phyloP scores from a whole-genome alignment of 768 basidiomycete species.

The Panaeolus cyanescens region DNA sequence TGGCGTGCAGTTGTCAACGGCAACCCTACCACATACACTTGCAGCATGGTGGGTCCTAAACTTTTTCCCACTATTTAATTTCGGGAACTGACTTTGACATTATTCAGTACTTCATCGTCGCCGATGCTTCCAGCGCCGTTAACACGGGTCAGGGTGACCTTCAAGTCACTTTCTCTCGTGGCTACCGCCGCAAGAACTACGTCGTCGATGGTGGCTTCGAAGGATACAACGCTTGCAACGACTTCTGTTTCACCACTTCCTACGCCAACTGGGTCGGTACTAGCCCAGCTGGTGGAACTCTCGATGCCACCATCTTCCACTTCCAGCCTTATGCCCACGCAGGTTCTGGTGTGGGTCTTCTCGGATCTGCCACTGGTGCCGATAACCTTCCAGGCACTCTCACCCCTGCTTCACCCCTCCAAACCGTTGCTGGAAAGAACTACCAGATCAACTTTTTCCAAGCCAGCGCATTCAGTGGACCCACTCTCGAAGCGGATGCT shows the following conservation, averaged over 20 bases:
- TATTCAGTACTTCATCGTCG: conserved; percentile 42
- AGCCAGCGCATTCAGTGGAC: conserved; percentile 37
- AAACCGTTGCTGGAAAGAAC: conserved; percentile 34
- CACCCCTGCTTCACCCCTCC: conserved; percentile 28
- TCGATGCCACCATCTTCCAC: conserved; percentile 48
- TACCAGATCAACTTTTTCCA: conserved; percentile 48
- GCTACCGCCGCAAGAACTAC: conserved; percentile 41
- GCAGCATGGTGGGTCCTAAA: conserved; percentile 41
- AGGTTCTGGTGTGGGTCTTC: conserved; percentile 38
- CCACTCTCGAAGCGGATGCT: conserved; percentile 30
- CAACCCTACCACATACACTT: conserved; percentile 49
- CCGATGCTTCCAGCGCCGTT: conserved; percentile 45
- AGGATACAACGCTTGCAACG: conserved; percentile 33
- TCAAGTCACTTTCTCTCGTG: conserved; percentile 46
- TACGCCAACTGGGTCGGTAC: conserved; percentile 42
- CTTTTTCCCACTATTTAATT: background rate
- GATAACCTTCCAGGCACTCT: conserved; percentile 43
- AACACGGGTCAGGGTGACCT: conserved; percentile 49
- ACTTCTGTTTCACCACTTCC: conserved; percentile 42
- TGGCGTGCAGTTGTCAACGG: conserved; percentile 51
- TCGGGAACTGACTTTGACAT: background rate
- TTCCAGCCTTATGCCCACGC: conserved; percentile 40
- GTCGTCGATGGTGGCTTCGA: conserved; percentile 48
- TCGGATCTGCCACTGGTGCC: conserved; percentile 42
- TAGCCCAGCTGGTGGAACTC: conserved; percentile 32